Evolutionary conservation across 2,329 filamentous ascomycete genomes (phyloP), one percentile per base, ranked within the genome.

Genomic region (Pyricularia pennisetigena): DNA sequence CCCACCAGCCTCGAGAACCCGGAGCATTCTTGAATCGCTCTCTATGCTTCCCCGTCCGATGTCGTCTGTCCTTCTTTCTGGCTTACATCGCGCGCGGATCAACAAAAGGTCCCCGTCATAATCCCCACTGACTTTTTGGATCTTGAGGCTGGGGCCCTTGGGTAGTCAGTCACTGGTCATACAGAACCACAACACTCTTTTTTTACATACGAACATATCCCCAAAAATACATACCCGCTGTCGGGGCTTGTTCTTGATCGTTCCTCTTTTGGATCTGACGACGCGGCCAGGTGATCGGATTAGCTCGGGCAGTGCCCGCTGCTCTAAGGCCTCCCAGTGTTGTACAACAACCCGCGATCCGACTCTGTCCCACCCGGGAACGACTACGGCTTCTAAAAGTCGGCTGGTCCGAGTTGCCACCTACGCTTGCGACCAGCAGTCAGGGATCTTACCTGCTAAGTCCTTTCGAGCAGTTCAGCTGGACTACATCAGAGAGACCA

Each of bases 71-170:
- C 14, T 49, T 49, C 24, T 24, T 26, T 61, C 57, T 59, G 54
- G n/a, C 23, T 61, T 26, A 26, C 24, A 14, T 61, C 57, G 24
- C 24, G 57, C 23, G 12, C 10, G 23, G 65, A 67, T 68, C 29
- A 49, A 24, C 28, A 29, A 32, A 26, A 29, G 32, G 49, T 35
- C 61, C 20, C 32, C 65, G 49, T 54, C 30, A 62, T 28, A n/a
- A 23, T n/a, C 28, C 49, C 65, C 41, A 59, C 59, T 32, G 28
- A 12, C 59, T 67, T 41, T 49, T 20, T 35, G 9, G 57, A 61
- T 61, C 57, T 28, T 28, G 41, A 23, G 70, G 66, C 30, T 70
- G 10, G 62, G 67, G 63, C 70, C 69, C 14, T 70, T 69, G 32
- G 12, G 24, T 24, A 26, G n/a, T n/a, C n/a, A 26, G 57, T 61